Evolutionary conservation across 2,329 filamentous ascomycete species (phyloP).

Genomic region (Microdochium trichocladiopsis): DNA sequence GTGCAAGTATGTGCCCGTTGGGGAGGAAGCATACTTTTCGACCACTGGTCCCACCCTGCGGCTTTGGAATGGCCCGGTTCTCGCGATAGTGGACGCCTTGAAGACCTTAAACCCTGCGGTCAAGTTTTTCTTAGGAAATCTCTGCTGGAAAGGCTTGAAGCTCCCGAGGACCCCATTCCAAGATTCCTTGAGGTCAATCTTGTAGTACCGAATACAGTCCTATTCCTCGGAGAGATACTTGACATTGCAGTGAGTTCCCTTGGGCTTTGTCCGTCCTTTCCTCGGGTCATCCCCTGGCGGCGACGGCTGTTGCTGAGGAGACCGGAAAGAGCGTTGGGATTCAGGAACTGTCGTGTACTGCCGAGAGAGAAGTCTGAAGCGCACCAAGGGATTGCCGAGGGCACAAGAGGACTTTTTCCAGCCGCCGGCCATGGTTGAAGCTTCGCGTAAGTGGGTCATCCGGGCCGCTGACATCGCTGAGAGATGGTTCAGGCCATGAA

Average conservation of each 20-base stretch:
- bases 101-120: constrained; percentile 15
- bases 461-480: background rate
- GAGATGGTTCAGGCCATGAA: background rate
- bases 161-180: constrained; percentile 12
- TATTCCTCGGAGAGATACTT: constrained; percentile 20
- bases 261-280: background rate
- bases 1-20: constrained; percentile 15
- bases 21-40: constrained; percentile 11
- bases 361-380: background rate
- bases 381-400: background rate
- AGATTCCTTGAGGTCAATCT: constrained; percentile 11
- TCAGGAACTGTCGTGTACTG: background rate
- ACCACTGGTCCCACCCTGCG: constrained; percentile 6
- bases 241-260: constrained; percentile 17
- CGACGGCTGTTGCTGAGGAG: background rate
- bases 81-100: constrained; percentile 21
- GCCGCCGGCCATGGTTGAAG: background rate
- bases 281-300: background rate
- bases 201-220: constrained; percentile 20
- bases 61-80: constrained; percentile 15
- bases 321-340: background rate
- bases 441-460: background rate
- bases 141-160: constrained; percentile 7
- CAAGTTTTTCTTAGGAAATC: constrained; percentile 12
- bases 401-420: background rate